These are phyloP conservation scores for Sclerotinia glacialis DNA, from an alignment of 2,329 filamentous ascomycete species.

Conservation along the genomic window DNA sequence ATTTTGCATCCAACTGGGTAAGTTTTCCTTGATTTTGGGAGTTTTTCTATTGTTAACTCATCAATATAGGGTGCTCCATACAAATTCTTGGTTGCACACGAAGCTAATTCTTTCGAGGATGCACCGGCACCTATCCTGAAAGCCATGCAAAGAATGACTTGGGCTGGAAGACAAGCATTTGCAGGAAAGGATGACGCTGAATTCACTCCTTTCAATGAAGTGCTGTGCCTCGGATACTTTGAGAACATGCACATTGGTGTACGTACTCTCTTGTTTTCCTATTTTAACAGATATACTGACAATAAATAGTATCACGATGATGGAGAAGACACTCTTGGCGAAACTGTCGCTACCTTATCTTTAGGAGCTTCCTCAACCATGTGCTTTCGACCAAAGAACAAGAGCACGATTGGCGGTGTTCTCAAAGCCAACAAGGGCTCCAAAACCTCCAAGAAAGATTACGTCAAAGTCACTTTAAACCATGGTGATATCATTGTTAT, in stretches of 20 bases:
- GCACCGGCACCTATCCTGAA: slow-evolving; percentile 50
- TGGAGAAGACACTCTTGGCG: slow-evolving; percentile 60
- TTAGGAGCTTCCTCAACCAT: slow-evolving; percentile 51
- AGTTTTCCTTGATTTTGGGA: slow-evolving; percentile 26
- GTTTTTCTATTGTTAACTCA: slow-evolving; percentile 17
- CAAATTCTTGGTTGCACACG: slow-evolving; percentile 60
- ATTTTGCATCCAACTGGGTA: slow-evolving; percentile 51
- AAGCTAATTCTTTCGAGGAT: slow-evolving; percentile 49
- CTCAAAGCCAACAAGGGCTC: neutral
- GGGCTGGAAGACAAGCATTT: slow-evolving; percentile 45
- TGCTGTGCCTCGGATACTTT: slow-evolving; percentile 59
- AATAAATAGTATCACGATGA: slow-evolving; percentile 60
- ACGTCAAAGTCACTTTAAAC: slow-evolving; percentile 47
- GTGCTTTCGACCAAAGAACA: slow-evolving; percentile 54
- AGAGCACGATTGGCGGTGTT: slow-evolving; percentile 29
- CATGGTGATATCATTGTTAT: slow-evolving; percentile 66
- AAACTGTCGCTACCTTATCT: slow-evolving; percentile 60
- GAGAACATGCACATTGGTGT: slow-evolving; percentile 56
- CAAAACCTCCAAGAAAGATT: slow-evolving; percentile 35
- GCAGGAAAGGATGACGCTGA: neutral
- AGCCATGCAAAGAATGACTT: slow-evolving; percentile 52
- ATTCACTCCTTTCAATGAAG: slow-evolving; percentile 54
- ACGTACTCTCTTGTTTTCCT: slow-evolving; percentile 32
- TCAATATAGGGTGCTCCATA: slow-evolving; percentile 57
- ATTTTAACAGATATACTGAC: slow-evolving; percentile 18